phyloP scores from a whole-genome alignment of 1,284 basidiomycete species.

The Cryptococcus depauperatus region DNA sequence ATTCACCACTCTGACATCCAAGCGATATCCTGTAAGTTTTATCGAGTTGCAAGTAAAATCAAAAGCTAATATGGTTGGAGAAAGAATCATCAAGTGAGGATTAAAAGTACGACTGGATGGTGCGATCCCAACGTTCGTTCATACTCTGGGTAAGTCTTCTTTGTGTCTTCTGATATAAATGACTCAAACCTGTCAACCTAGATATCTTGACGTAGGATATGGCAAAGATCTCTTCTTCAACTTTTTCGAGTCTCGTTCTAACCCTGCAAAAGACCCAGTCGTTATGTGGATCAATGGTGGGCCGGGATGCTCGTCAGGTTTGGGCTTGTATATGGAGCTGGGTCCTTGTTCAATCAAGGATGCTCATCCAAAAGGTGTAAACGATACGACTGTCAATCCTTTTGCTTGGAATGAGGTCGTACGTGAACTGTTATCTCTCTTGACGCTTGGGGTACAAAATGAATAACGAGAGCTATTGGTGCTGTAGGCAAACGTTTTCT shows the following conservation, averaged over 20 bases:
- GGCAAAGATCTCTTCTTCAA: constrained; percentile 72
- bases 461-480: neutral
- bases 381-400: constrained; percentile 47
- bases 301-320: constrained; percentile 45
- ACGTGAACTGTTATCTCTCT: constrained; percentile 38
- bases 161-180: neutral
- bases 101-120: constrained; percentile 44
- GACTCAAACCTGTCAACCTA: constrained; percentile 19
- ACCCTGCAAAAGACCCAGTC: constrained; percentile 53
- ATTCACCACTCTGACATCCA: constrained; percentile 21
- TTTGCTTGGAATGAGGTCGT: constrained; percentile 51
- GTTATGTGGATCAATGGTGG: constrained; percentile 47
- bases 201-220: constrained; percentile 57
- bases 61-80: neutral
- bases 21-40: constrained; percentile 29
- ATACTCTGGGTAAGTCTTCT: constrained; percentile 28
- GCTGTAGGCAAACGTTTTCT: constrained; percentile 40
- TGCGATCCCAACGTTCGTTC: constrained; percentile 43
- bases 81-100: constrained; percentile 38
- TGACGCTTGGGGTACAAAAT: neutral
- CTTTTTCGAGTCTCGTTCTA: constrained; percentile 68
- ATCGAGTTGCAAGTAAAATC: neutral
- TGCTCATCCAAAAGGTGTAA: constrained; percentile 29
- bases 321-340: constrained; percentile 50
- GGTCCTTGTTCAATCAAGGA: constrained; percentile 45